Percentiles rank a stretch among this genome's conserved stretches.
These are phyloP conservation scores for Phytophthora rubi DNA, from an alignment of 352 stramenopile species.

Conservation along the genomic window DNA sequence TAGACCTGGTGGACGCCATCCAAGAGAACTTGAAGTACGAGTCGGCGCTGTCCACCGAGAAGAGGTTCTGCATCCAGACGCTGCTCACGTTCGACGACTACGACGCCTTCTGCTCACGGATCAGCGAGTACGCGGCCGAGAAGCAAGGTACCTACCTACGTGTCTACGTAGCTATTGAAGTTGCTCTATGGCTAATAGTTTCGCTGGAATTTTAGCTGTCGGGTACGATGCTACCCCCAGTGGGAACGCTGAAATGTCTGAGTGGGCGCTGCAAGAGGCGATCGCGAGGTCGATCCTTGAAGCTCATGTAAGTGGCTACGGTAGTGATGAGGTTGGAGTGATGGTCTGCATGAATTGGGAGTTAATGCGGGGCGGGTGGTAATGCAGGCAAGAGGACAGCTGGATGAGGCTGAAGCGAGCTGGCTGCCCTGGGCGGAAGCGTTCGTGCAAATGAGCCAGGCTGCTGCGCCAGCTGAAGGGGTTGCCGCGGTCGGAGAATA, in stretches of 20 bases:
- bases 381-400: conserved; percentile 45
- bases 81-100: conserved; percentile 79
- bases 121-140: conserved; percentile 58
- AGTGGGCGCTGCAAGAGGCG: conserved; percentile 74
- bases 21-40: conserved; percentile 47
- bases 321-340: too few relatives aligned
- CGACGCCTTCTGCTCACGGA: conserved; percentile 60
- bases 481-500: not conserved
- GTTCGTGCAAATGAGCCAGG: conserved; percentile 55
- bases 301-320: conserved; percentile 41
- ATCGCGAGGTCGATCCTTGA: conserved; percentile 77
- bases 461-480: conserved; percentile 3
- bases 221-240: conserved; percentile 8
- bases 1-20: conserved; percentile 60
- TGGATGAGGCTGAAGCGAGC: conserved; percentile 62
- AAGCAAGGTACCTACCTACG: conserved; percentile 35
- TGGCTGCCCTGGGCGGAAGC: conserved; percentile 71
- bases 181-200: not conserved
- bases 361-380: not conserved
- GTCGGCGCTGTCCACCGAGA: conserved; percentile 46
- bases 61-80: conserved; percentile 72
- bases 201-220: conserved; percentile 16
- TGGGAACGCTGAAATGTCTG: conserved; percentile 37
- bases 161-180: not conserved
- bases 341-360: too few relatives aligned